phyloP scores from a whole-genome alignment of 306 rosid species.

The barrel medic (Medicago truncatula) region MtrunA17r5.0-ANR NC_053042.1:36235001-36235500 shows the following conservation, averaged over 20 bases:
- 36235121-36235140: slow-evolving; percentile 36
- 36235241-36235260: slow-evolving; percentile 77
- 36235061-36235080: slow-evolving; percentile 11
- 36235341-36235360: slow-evolving; percentile 15
- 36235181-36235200: slow-evolving; percentile 97
- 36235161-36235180: slow-evolving; percentile 73
- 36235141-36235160: slow-evolving; percentile 61
- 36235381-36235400: slow-evolving; percentile 36
- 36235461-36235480: slow-evolving; percentile 7
- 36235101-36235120: slow-evolving; percentile 27
- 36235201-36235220: slow-evolving; percentile 98
- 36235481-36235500: slow-evolving; percentile 13
- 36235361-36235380: slow-evolving; percentile 6
- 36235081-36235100: slow-evolving; percentile 11
- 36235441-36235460: slow-evolving; percentile 28
- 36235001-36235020: slow-evolving; percentile 18
- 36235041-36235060: slow-evolving; percentile 29
- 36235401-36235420: slow-evolving; percentile 12
- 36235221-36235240: slow-evolving; percentile 83
- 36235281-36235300: slow-evolving; percentile 94
- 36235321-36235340: slow-evolving; percentile 45
- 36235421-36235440: slow-evolving; percentile 26
- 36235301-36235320: slow-evolving; percentile 92
- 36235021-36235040: slow-evolving; percentile 19
- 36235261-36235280: slow-evolving; percentile 96